Evolutionary conservation across 495 filamentous ascomycete genomes (phyloP).

Genomic region (Massariosphaeria phaeospora): DNA sequence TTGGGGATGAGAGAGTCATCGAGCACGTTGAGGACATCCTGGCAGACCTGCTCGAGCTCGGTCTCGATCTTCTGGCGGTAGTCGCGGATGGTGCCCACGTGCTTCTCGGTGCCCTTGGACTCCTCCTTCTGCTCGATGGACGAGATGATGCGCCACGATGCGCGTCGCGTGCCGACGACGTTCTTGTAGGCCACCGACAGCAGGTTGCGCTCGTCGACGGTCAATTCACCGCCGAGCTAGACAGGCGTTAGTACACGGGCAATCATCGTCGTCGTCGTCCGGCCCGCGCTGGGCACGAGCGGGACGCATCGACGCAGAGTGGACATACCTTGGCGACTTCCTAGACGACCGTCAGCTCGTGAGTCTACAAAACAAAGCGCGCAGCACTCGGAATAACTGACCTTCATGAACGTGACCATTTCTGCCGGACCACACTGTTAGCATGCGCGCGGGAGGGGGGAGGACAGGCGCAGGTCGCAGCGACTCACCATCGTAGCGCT

Average conservation of each 20-base stretch:
- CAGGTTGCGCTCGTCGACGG: conserved; percentile 98
- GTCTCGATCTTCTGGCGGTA: conserved; percentile 99
- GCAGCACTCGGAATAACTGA: conserved; percentile 42
- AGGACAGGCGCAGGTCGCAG: conserved; percentile 10
- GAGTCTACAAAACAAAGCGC: neutral
- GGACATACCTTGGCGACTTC: conserved; percentile 91
- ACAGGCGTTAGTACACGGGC: conserved; percentile 6
- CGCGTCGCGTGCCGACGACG: conserved; percentile 97
- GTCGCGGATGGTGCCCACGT: conserved; percentile 89
- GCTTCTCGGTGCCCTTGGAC: conserved; percentile 97
- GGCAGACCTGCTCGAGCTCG: conserved; percentile 96
- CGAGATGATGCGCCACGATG: conserved; percentile 99
- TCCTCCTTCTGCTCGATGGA: conserved; percentile 99
- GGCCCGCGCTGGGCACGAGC: neutral
- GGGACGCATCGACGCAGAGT: conserved; percentile 10
- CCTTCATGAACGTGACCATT: conserved; percentile 99
- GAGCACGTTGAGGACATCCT: conserved; percentile 95
- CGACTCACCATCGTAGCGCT: conserved; percentile 94
- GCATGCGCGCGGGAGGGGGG: conserved; percentile 23
- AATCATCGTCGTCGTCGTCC: neutral
- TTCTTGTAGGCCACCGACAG: conserved; percentile 99
- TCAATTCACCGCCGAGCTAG: conserved; percentile 87
- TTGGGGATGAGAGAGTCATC: conserved; percentile 95
- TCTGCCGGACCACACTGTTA: conserved; percentile 50
- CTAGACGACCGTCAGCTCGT: conserved; percentile 42